Evolutionary conservation across 2,329 filamentous ascomycete species (phyloP), one percentile per base, ranked within the genome.

Genomic region (Paraphoma chrysanthemicola): DNA sequence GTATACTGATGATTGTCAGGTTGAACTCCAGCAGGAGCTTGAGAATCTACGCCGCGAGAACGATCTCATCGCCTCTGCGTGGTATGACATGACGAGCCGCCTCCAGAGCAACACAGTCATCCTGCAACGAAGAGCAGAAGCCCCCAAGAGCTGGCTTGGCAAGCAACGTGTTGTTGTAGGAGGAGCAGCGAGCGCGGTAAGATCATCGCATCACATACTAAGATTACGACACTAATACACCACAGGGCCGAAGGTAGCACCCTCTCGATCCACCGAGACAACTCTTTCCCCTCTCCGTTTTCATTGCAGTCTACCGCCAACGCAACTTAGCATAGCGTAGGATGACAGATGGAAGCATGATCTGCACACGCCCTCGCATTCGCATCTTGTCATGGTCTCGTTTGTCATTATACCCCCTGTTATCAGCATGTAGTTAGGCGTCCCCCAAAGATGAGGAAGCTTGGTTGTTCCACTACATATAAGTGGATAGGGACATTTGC

Each of bases 21-120:
- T 55, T 56, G 74, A 77, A 53, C 67, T 75, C 11, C 70, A 74
- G 49, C 62, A 74, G 51, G 80, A 83, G 66, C 85, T 91, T 69
- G 86, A 87, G 63, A 90, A 88, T 66, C 84, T 96, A 56, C 85
- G 90, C 73, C 86, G 90, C 66, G 92, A 96, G 76, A 92, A 92
- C 74, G 84, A 85, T 39, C 83, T 95, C 71, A 92, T 96, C 68
- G 83, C 89, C 28, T 90, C 88, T n/a, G 92, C 92, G 2, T 96
- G 91, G 91, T 93, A 93, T 78, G 91, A 94, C 75, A 85, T 95
- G 68, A 88, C 89, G 28, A 88, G 84, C 71, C 84, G 92, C 49
- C 77, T 96, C 65, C 91, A 95, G 78, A 93, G 90, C 79, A 94
- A 93, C 74, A 90, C 91, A 60, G 89, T 94, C 42, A 87, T 91